phyloP scores from a whole-genome alignment of 345 rosid species.

The Passiflora organensis region DNA sequence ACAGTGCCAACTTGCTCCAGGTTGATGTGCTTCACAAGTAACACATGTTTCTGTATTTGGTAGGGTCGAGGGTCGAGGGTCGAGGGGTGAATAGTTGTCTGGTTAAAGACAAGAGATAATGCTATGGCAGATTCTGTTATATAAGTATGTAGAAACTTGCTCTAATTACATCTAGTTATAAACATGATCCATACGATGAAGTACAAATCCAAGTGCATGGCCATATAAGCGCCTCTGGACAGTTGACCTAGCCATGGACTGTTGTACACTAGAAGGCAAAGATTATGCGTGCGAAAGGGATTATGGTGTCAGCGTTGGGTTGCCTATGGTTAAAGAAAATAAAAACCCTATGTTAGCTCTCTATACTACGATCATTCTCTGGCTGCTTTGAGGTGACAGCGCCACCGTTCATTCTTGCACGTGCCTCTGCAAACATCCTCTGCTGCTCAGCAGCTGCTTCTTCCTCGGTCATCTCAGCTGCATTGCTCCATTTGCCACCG shows the following conservation, averaged over 20 bases:
- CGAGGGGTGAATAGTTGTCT: too few species aligned
- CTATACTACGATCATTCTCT: slow-evolving; percentile 50
- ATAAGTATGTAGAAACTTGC: too few species aligned
- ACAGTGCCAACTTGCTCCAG: background rate
- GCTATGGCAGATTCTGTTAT: too few species aligned
- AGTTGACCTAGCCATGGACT: slow-evolving; percentile 32
- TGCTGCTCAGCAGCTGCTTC: slow-evolving; percentile 98
- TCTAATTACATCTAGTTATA: slow-evolving; percentile 42
- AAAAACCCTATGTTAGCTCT: slow-evolving; percentile 49
- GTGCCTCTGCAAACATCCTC: slow-evolving; percentile 99
- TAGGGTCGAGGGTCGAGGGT: too few species aligned
- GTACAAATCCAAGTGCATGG: slow-evolving; percentile 38
- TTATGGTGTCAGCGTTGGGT: slow-evolving; percentile 39
- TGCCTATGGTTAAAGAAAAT: slow-evolving; percentile 38
- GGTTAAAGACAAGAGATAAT: slow-evolving; percentile 5
- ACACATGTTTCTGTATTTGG: too few species aligned
- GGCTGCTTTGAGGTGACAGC: slow-evolving; percentile 56
- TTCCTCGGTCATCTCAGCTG: slow-evolving; percentile 89
- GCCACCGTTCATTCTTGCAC: slow-evolving; percentile 97
- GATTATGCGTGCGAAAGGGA: slow-evolving; percentile 27
- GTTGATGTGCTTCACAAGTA: too few species aligned
- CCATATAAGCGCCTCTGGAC: slow-evolving; percentile 29
- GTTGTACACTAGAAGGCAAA: slow-evolving; percentile 32
- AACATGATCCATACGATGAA: slow-evolving; percentile 33
- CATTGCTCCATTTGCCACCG: slow-evolving; percentile 88